These are phyloP conservation scores for Globisporangium spiculum DNA, from an alignment of 352 stramenopile genomes.

Conservation along the genomic window DNA sequence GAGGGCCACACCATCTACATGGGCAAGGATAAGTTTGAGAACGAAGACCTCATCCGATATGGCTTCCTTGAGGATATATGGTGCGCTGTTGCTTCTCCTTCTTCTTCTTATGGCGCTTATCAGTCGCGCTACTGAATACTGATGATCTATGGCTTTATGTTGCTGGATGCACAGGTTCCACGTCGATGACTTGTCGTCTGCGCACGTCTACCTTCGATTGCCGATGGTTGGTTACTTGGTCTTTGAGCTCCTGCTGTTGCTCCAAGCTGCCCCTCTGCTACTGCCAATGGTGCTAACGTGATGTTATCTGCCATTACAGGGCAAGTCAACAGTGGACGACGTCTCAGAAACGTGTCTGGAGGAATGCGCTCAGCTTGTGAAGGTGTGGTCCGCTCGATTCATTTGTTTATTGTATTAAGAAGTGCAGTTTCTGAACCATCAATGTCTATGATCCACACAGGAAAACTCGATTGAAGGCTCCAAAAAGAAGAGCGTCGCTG, in stretches of 20 bases:
- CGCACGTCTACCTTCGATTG: conserved; percentile 97
- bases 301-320: conserved; percentile 25
- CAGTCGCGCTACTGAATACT: neutral
- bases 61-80: conserved; percentile 95
- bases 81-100: conserved; percentile 22
- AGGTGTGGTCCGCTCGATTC: conserved; percentile 45
- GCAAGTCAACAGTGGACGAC: conserved; percentile 70
- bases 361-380: conserved; percentile 90
- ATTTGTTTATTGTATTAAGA: neutral
- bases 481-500: conserved; percentile 89
- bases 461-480: conserved; percentile 94
- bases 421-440: neutral
- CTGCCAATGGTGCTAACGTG: neutral
- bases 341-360: conserved; percentile 81
- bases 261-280: neutral
- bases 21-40: conserved; percentile 99
- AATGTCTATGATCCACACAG: conserved; percentile 21
- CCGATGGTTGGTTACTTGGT: conserved; percentile 48
- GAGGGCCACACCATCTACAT: conserved; percentile 95
- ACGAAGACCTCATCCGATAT: conserved; percentile 98
- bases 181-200: conserved; percentile 97
- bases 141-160: neutral
- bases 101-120: neutral
- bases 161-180: conserved; percentile 83
- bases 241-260: neutral